Evolutionary conservation across 768 basidiomycete genomes (phyloP).

Genomic region (Mycena filopes): DNA sequence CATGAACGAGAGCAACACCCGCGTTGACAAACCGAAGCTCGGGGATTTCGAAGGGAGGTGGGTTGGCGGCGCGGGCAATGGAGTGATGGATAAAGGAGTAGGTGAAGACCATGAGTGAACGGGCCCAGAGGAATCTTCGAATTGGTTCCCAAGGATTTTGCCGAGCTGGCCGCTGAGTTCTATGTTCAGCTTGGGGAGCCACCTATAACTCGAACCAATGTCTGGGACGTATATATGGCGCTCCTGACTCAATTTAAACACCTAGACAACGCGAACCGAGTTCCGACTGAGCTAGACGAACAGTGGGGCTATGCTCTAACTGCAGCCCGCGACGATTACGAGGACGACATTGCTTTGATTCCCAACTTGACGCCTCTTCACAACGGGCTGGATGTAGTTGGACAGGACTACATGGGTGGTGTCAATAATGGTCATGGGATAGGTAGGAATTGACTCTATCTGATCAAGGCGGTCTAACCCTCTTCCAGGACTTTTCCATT

Average conservation of each 20-base stretch:
- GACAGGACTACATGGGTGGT: too few relatives aligned
- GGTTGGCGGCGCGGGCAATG: not conserved
- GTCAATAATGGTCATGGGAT: too few relatives aligned
- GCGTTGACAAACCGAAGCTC: not conserved
- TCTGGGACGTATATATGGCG: slow-evolving; percentile 2
- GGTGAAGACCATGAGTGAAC: not conserved
- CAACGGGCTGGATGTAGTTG: too few relatives aligned
- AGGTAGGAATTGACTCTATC: too few relatives aligned
- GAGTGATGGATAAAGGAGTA: not conserved
- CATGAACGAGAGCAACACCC: not conserved
- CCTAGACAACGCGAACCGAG: not conserved
- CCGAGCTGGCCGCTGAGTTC: not conserved
- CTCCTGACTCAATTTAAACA: slow-evolving; percentile 3
- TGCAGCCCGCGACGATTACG: too few relatives aligned
- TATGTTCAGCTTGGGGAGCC: not conserved
- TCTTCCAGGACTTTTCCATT: too few relatives aligned
- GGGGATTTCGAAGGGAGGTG: not conserved
- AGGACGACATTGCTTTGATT: too few relatives aligned
- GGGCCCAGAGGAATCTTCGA: not conserved
- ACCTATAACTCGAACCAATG: not conserved
- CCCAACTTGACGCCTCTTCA: too few relatives aligned
- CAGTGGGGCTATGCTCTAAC: not conserved
- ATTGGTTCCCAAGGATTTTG: not conserved
- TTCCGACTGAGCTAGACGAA: not conserved
- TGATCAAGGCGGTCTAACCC: too few relatives aligned